These are phyloP conservation scores for Salix udensis DNA, from an alignment of 345 rosid species.

Conservation along the genomic window DNA sequence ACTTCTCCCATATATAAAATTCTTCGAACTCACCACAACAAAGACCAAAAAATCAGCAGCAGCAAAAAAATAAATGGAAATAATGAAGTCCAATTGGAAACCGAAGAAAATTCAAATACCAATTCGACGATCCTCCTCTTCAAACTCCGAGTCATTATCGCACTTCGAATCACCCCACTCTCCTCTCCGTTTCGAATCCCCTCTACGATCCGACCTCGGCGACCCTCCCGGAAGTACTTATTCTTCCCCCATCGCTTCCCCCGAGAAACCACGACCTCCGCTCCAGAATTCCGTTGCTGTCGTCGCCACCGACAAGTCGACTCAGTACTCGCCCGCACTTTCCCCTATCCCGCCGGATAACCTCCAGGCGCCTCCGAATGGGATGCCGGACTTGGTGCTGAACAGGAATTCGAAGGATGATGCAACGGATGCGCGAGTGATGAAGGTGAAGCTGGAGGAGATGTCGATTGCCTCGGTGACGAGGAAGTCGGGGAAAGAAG, in stretches of 20 bases:
- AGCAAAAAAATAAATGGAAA: neutral
- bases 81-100: slow-evolving; percentile 7
- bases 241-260: slow-evolving; percentile 42
- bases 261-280: slow-evolving; percentile 32
- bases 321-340: slow-evolving; percentile 42
- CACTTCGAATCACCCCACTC: slow-evolving; percentile 60
- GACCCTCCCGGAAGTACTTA: slow-evolving; percentile 31
- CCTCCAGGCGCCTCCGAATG: slow-evolving; percentile 3
- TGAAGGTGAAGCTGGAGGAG: slow-evolving; percentile 31
- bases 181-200: slow-evolving; percentile 65
- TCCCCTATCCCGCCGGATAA: slow-evolving; percentile 29
- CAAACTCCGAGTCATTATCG: slow-evolving; percentile 47
- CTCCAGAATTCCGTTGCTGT: slow-evolving; percentile 43
- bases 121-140: slow-evolving; percentile 49
- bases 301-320: slow-evolving; percentile 43
- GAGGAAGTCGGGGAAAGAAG: slow-evolving; percentile 41
- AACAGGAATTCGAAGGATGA: slow-evolving; percentile 47
- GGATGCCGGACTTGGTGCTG: slow-evolving; percentile 28
- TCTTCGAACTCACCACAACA: neutral
- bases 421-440: slow-evolving; percentile 9
- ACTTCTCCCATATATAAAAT: neutral
- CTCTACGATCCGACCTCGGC: slow-evolving; percentile 59
- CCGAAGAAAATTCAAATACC: slow-evolving; percentile 14
- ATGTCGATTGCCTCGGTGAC: slow-evolving; percentile 19
- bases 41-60: neutral